Evolutionary conservation across 2,329 filamentous ascomycete species (phyloP), one percentile per base, ranked within the genome.

Genomic region (Lomentospora prolificans): DNA sequence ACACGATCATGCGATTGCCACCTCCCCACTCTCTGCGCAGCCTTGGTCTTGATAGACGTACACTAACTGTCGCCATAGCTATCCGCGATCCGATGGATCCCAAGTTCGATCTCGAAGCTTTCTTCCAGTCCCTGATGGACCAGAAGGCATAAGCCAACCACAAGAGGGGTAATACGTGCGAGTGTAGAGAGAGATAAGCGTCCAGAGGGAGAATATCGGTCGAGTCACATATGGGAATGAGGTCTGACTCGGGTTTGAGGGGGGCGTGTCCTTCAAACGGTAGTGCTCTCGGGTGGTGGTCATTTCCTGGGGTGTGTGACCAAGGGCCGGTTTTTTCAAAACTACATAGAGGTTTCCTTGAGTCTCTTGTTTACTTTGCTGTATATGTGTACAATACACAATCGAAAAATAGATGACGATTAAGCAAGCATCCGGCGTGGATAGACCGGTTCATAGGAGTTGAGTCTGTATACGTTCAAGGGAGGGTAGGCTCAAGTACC

Each of bases 51-150:
- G 1, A 46, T 27, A 5, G 50, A 4, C 22, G 3, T 33, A 19
- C 1, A 36, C 53, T 55, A 48, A 55, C 53, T 36, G 12, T 1
- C 19, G 19, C 14, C 27, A 8, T 55, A 55, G 53, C 50, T 24
- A 51, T 51, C 22, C 55, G 51, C 28, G 86, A 97, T 74, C 86
- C 86, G 59, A 82, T 86, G 68, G 84, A 94, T 76, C 84, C 90
- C 68, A 89, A 90, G 68, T 97, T 97, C 76, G 91, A 99, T 70
- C 79, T 97, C 64, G 92, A 97, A 78, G 85, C 87, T 64, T 89
- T 83, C 72, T 74, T 96, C 71, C 80, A 82, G 66, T 78, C 81
- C 64, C 74, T 90, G 64, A 64, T 72, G 61, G 72, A 76, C 68
- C 70, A 79, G 67, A 79, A 72, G 66, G 69, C 76, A 64, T 81